These are phyloP conservation scores for Austropuccinia psidii DNA, from an alignment of 1,284 basidiomycete species.

Conservation along the genomic window DNA sequence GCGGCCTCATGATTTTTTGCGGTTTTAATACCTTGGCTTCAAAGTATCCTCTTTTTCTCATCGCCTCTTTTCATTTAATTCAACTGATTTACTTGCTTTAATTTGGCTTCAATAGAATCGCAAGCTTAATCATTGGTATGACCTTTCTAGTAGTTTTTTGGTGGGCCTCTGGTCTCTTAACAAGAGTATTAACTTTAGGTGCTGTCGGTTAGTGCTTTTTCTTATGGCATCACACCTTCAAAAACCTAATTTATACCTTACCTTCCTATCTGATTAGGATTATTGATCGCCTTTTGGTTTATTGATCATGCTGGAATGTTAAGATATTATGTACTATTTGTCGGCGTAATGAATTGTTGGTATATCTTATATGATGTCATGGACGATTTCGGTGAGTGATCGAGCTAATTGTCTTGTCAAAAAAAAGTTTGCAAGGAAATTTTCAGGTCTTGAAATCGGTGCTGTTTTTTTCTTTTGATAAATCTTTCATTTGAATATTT, in stretches of 20 bases:
- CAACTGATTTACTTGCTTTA: background rate
- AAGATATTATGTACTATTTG: constrained; percentile 26
- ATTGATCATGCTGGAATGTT: constrained; percentile 32
- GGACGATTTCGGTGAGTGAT: constrained; percentile 31
- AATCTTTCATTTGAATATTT: background rate
- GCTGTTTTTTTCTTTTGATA: background rate
- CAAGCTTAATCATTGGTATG: constrained; percentile 30
- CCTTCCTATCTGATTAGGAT: background rate
- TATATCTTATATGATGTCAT: constrained; percentile 31
- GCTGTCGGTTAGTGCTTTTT: background rate
- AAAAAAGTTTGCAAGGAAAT: no score
- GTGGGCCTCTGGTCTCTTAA: constrained; percentile 13
- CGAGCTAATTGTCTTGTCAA: background rate
- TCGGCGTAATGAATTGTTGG: constrained; percentile 30
- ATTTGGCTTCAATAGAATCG: background rate
- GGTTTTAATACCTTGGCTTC: constrained; percentile 44
- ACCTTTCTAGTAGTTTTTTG: constrained; percentile 23
- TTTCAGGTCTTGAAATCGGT: no score
- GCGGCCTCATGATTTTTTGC: constrained; percentile 42
- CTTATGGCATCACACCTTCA: background rate
- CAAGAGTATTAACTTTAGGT: constrained; percentile 6
- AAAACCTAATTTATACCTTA: background rate
- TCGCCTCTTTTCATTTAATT: no score
- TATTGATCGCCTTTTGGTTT: constrained; percentile 35
- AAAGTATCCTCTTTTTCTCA: constrained; percentile 30